Base-by-base conservation (phyloP, 208 protist genomes). In the Trypanosoma scelopori region DNA sequence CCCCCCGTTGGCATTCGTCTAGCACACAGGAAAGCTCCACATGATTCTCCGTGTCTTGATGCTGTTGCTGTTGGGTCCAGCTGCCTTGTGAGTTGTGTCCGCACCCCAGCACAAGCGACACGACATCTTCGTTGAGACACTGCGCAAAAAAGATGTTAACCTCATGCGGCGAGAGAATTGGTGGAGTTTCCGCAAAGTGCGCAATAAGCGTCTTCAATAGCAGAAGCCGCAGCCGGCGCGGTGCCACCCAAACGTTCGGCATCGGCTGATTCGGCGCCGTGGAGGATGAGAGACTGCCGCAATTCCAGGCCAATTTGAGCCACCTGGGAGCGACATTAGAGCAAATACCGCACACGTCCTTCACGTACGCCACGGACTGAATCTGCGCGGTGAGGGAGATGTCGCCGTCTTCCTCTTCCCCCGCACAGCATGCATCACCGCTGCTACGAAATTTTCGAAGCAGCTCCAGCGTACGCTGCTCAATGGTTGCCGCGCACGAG, bases 401-500 rank as follows among this genome's bases (percentile, higher is more conserved):
- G 15, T 41, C 22, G 28, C 53, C 53, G 43, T 65, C 57, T 7
- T 60, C 32, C 12, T 28, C 58, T 5, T 60, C 32, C 12, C n/a
- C 58, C 1, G 12, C 37, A 42, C 22, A 13, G 11, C 18, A 49
- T 35, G 50, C 57, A 32, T 46, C 47, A 18, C 45, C 32, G 22
- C 51, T 46, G 11, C 23, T 41, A n/a, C 65, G 57, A 23, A 93
- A 64, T 1, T 66, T 62, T 3, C 49, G 20, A 27, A 81, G 65
- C 15, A 80, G 49, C 5, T 62, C 50, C 42, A 81, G 66, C 15
- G 82, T 87, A 48, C 74, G 76, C 48, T 93, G 81, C 35, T 78
- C 76, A 50, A 93, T 76, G 15, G 87, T 79, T 13, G 84, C 81
- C 46, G 73, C 77, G 50, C 83, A 90, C 28, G 79, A 82, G 42